A percentile compares a stretch with the other conserved stretches of the same genome.
phyloP scores from a whole-genome alignment of 2,329 filamentous ascomycete species.

The Aspergillus sp. region DNA sequence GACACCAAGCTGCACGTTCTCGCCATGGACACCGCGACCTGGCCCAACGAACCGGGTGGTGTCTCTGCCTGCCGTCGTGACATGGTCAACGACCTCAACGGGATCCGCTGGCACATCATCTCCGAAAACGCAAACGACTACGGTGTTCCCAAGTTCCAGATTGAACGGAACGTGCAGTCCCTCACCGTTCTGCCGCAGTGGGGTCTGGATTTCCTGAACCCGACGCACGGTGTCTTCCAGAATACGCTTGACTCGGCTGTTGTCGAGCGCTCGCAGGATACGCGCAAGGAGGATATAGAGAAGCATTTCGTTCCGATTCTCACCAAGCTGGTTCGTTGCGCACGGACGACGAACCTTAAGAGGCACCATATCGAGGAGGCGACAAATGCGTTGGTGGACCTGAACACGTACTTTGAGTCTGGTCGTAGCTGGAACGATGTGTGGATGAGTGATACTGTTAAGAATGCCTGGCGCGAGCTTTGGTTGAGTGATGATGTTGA shows the following conservation, averaged over 20 bases:
- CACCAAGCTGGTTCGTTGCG: slow-evolving; percentile 53
- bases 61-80: slow-evolving; percentile 60
- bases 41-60: slow-evolving; percentile 57
- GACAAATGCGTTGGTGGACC: slow-evolving; percentile 52
- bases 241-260: slow-evolving; percentile 57
- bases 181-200: slow-evolving; percentile 58
- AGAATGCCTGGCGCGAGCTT: slow-evolving; percentile 49
- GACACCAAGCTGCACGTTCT: slow-evolving; percentile 57
- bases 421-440: slow-evolving; percentile 53
- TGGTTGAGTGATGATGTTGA: slow-evolving; percentile 52
- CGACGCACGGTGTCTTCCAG: slow-evolving; percentile 57
- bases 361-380: slow-evolving; percentile 48
- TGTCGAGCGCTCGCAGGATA: slow-evolving; percentile 42
- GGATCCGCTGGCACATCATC: slow-evolving; percentile 58
- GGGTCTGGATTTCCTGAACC: slow-evolving; percentile 57
- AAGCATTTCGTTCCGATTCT: slow-evolving; percentile 58
- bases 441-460: slow-evolving; percentile 51
- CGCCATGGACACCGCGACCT: slow-evolving; percentile 57
- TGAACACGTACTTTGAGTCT: slow-evolving; percentile 54
- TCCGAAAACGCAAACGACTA: slow-evolving; percentile 60
- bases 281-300: slow-evolving; percentile 52
- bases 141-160: slow-evolving; percentile 58
- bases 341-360: slow-evolving; percentile 50
- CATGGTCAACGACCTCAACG: slow-evolving; percentile 57
- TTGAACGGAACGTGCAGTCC: slow-evolving; percentile 58